Evolutionary conservation across 306 rosid genomes (phyloP), one percentile per base, ranked within the genome.

Genomic region (Castanopsis chinensis): DNA sequence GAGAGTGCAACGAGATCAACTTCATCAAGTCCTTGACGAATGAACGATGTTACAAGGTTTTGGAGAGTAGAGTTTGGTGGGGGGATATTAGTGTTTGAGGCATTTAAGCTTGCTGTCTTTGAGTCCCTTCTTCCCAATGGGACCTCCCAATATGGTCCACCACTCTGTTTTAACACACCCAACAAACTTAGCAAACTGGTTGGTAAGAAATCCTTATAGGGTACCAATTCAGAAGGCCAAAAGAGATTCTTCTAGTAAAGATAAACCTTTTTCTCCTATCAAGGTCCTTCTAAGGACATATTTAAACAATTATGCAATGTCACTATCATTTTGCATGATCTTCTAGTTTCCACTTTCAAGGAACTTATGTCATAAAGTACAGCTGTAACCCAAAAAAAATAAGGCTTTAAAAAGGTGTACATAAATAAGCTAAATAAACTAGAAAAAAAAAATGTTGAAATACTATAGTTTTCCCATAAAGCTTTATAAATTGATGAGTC

Each of bases 61-160:
- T 76, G 83, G 20, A 93, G 73, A 14, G 94, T 89, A 27, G 92
- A 86, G 77, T 90, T 87, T 83, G 98, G 93, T 60, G 97, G 82
- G 8, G 98, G 97, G 73, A 93, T 91, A 87, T 86, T 85, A 51
- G 9, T 83, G 93, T 91, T 91, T 77, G 98, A 81, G 6, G 85
- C 86, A 0, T 77, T 87, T n/a, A 91, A 37, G 72, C 91, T 93
- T 4, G 98, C 97, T 55, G 83, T 85, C 74, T 75, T 90, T 17
- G 98, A 90, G 89, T 93, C 97, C 79, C 91, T 90, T 64, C 98
- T 87, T 2, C 98, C 97, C 21, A 93, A 82, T 60, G 98, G 98
- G 25, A 93, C 87, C 80, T 81, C 91, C 98, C 98, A 93, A 12
- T 80, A 82, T 17, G 98, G 98, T 65, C 98, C 98, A 49, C 94